Evolutionary conservation across 1,139 yeast species (phyloP).

Genomic region (Candida sp.): DNA sequence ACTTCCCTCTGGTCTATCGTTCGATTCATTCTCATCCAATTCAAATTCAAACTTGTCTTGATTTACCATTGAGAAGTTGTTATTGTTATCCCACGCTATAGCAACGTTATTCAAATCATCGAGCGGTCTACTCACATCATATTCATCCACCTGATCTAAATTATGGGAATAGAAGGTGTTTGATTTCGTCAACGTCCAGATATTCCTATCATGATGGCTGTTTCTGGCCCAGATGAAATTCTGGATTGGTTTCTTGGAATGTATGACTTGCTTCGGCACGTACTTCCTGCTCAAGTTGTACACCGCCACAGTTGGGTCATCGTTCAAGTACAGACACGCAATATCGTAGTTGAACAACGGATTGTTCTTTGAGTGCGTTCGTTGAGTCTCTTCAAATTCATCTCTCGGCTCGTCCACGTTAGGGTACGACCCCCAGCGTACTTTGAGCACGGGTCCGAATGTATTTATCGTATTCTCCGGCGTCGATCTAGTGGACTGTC

Average conservation of each 20-base stretch:
- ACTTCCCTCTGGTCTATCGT: constrained; percentile 7
- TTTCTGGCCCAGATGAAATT: constrained; percentile 49
- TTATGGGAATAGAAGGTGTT: constrained; percentile 57
- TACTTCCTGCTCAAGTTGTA: constrained; percentile 77
- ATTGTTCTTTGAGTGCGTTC: constrained; percentile 8
- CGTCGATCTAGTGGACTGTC: constrained; percentile 29
- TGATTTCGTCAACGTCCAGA: constrained; percentile 53
- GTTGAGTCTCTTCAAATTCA: constrained; percentile 10
- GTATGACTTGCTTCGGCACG: constrained; percentile 71
- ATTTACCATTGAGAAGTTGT: constrained; percentile 55
- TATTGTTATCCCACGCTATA: constrained; percentile 55
- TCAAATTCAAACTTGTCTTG: constrained; percentile 56
- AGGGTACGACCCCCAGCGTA: constrained; percentile 62
- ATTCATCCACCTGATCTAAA: constrained; percentile 33
- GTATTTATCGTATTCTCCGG: constrained; percentile 80
- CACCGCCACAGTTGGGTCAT: constrained; percentile 73
- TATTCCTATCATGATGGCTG: constrained; percentile 22
- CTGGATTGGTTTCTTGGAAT: constrained; percentile 48
- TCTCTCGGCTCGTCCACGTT: constrained; percentile 25
- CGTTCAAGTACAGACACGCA: constrained; percentile 79
- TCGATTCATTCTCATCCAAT: constrained; percentile 3
- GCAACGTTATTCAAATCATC: constrained; percentile 59
- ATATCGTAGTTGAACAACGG: constrained; percentile 58
- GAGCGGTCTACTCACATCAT: constrained; percentile 49
- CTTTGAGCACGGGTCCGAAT: constrained; percentile 77